phyloP scores from a whole-genome alignment of 495 filamentous ascomycete species.

The Hypomontagnella monticulosa region DNA sequence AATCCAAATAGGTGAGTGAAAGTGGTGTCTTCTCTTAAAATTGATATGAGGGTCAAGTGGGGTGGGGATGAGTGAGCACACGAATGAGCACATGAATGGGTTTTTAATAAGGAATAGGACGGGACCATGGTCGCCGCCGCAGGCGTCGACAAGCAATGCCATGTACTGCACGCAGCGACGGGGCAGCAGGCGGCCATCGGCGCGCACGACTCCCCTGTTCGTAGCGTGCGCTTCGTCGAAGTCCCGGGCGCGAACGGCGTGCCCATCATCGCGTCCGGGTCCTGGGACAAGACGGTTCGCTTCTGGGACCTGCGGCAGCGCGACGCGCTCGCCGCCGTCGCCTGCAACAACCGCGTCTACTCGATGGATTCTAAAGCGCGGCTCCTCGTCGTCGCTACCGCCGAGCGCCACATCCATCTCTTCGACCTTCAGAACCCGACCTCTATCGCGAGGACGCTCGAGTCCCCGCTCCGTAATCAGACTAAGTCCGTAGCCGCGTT shows the following conservation, averaged over 20 bases:
- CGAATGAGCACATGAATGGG: neutral
- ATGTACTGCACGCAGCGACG: slow-evolving; percentile 76
- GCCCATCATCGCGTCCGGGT: slow-evolving; percentile 84
- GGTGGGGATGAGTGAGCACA: neutral
- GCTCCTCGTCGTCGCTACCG: slow-evolving; percentile 88
- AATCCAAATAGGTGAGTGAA: slow-evolving; percentile 14
- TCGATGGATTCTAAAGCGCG: slow-evolving; percentile 85
- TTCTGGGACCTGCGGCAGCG: slow-evolving; percentile 88
- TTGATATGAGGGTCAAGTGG: neutral
- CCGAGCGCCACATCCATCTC: slow-evolving; percentile 91
- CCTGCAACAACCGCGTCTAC: slow-evolving; percentile 86
- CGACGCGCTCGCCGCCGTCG: slow-evolving; percentile 67
- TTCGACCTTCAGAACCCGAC: slow-evolving; percentile 84
- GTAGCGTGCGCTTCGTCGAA: slow-evolving; percentile 79
- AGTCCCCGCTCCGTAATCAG: slow-evolving; percentile 93
- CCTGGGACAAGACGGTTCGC: slow-evolving; percentile 95
- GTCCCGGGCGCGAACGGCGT: slow-evolving; percentile 57
- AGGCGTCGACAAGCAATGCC: slow-evolving; percentile 84
- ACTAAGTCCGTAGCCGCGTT: slow-evolving; percentile 93
- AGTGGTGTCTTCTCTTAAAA: neutral
- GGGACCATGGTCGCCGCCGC: slow-evolving; percentile 79
- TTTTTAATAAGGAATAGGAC: slow-evolving; percentile 51
- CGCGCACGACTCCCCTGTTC: slow-evolving; percentile 82
- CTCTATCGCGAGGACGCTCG: slow-evolving; percentile 86
- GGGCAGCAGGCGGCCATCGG: slow-evolving; percentile 70